A percentile compares a stretch with the other conserved stretches of the same genome.
Conservation (phyloP, 177 flowering plant species). For the Tripterygium wilfordii region DNA sequence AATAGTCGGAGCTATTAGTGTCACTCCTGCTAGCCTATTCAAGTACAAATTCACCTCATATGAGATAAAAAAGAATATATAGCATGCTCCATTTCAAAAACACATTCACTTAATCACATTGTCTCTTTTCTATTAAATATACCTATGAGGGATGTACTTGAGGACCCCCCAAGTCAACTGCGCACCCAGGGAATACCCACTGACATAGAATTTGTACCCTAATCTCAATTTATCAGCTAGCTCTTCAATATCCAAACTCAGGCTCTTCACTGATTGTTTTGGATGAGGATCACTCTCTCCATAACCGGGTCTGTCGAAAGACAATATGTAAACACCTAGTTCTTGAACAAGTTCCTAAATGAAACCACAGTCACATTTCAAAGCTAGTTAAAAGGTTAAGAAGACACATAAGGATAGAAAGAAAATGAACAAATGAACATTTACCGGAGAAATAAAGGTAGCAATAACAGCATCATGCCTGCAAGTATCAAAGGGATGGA, state of each 20-base stretch:
- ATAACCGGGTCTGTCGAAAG: conserved; percentile 64
- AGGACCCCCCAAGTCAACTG: conserved; percentile 48
- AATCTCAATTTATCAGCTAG: conserved; percentile 50
- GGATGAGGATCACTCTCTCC: conserved; percentile 71
- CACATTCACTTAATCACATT: too few relatives aligned
- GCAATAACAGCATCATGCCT: conserved; percentile 35
- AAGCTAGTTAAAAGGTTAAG: background rate
- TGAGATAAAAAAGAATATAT: background rate
- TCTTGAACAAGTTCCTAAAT: conserved; percentile 37
- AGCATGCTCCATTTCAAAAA: background rate
- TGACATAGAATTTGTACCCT: conserved; percentile 49
- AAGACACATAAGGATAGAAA: background rate
- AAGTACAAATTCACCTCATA: background rate
- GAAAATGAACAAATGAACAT: background rate
- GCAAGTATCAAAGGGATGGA: conserved; percentile 47
- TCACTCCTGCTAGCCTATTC: conserved; percentile 52
- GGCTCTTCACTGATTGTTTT: conserved; percentile 35
- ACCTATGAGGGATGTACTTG: conserved; percentile 65
- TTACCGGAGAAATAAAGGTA: conserved; percentile 31
- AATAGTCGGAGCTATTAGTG: conserved; percentile 44
- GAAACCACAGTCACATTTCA: background rate
- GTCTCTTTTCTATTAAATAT: too few relatives aligned
- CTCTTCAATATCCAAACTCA: conserved; percentile 50
- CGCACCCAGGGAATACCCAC: conserved; percentile 64
- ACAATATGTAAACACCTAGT: conserved; percentile 42